Percentiles rank a stretch among this genome's conserved stretches.
Evolutionary conservation across 2,329 filamentous ascomycete species (phyloP).

Genomic region (Aspergillus clavatus): DNA sequence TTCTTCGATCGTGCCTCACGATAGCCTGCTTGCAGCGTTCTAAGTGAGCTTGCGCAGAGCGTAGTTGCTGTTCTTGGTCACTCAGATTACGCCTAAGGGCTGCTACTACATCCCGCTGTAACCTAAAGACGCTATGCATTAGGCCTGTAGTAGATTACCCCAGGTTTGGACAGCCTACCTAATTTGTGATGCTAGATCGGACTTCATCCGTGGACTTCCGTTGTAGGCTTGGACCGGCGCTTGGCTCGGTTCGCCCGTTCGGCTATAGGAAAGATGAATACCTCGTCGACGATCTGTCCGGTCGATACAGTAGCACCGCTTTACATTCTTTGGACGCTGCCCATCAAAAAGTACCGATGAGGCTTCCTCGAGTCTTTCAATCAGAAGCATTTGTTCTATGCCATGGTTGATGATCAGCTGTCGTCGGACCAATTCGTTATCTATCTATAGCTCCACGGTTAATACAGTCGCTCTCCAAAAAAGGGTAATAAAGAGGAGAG

Average conservation of each 20-base stretch:
- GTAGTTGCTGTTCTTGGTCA: slow-evolving; percentile 48
- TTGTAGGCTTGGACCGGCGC: slow-evolving; percentile 51
- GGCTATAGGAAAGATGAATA: slow-evolving; percentile 52
- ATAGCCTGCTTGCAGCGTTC: slow-evolving; percentile 49
- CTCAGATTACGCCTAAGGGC: slow-evolving; percentile 54
- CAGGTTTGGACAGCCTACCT: slow-evolving; percentile 29
- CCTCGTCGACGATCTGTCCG: slow-evolving; percentile 61
- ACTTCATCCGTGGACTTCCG: slow-evolving; percentile 68
- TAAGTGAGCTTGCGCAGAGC: slow-evolving; percentile 45
- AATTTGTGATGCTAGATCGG: slow-evolving; percentile 66
- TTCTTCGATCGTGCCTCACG: slow-evolving; percentile 45
- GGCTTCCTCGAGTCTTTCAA: slow-evolving; percentile 63
- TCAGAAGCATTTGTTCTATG: slow-evolving; percentile 80
- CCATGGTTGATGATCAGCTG: slow-evolving; percentile 75
- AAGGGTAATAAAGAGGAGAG: not conserved
- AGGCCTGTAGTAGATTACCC: slow-evolving; percentile 2
- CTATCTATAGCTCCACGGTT: slow-evolving; percentile 52
- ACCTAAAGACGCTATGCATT: slow-evolving; percentile 19
- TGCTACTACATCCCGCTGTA: slow-evolving; percentile 46
- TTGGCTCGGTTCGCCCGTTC: slow-evolving; percentile 46
- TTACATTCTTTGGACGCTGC: slow-evolving; percentile 63
- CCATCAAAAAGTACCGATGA: slow-evolving; percentile 63
- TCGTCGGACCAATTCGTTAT: slow-evolving; percentile 70
- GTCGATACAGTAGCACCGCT: slow-evolving; percentile 59
- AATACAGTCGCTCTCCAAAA: slow-evolving; percentile 7